Percentiles rank a stretch among this genome's conserved stretches.
phyloP scores from a whole-genome alignment of 2,329 filamentous ascomycete genomes.

The Penicillium sp. region DNA sequence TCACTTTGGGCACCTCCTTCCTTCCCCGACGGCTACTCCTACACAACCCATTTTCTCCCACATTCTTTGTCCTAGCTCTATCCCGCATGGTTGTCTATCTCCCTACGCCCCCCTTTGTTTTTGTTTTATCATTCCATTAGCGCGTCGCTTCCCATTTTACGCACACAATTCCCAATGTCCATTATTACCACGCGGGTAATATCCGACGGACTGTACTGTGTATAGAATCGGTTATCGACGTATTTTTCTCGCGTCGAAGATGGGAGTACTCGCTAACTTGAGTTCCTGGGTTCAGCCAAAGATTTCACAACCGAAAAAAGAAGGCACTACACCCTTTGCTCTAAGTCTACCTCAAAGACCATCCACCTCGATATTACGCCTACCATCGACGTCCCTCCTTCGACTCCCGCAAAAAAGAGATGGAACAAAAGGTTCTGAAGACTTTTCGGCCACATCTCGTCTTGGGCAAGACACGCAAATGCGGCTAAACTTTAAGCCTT shows the following conservation, averaged over 20 bases:
- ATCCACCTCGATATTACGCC: constrained; percentile 16
- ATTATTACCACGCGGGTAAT: not conserved
- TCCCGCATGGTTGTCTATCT: too few species aligned
- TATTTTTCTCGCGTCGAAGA: not conserved
- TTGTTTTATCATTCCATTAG: not conserved
- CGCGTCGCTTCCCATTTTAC: not conserved
- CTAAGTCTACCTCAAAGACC: too few species aligned
- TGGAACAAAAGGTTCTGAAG: not conserved
- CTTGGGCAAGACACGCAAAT: not conserved
- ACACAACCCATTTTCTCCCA: too few species aligned
- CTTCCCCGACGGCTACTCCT: too few species aligned
- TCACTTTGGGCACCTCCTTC: too few species aligned
- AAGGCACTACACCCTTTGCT: constrained; percentile 1
- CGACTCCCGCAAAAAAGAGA: constrained; percentile 19
- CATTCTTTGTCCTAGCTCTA: too few species aligned
- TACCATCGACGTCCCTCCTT: constrained; percentile 5
- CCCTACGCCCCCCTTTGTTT: not conserved
- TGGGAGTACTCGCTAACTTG: constrained; percentile 1
- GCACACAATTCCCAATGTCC: not conserved
- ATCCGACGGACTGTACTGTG: not conserved
- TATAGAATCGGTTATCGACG: not conserved
- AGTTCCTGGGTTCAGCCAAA: not conserved
- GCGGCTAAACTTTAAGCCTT: not conserved
- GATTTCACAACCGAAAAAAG: not conserved
- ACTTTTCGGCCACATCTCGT: not conserved